Base-by-base conservation (phyloP, 1,139 yeast genomes). In the Debaryomyces singareniensis region DNA sequence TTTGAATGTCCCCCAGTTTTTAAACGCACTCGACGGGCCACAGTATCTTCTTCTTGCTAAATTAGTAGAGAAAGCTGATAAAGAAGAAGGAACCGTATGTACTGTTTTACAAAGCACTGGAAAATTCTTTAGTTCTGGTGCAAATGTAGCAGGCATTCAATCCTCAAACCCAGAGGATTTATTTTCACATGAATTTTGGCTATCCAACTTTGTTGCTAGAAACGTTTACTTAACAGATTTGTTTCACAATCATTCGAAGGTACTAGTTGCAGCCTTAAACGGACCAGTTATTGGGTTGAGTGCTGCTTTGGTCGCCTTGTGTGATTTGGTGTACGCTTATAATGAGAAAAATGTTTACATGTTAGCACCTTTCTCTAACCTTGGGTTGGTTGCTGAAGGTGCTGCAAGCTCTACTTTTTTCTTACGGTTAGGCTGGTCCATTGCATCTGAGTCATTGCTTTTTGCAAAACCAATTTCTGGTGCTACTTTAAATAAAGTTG, bases 241-340 rank as follows among this genome's bases (percentile, higher is more conserved):
- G 26, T 78, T 84, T 53, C 73, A 75, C 43, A 72, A 75, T 46
- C 96, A 86, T 53, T 61, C 70, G 14, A 87, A 86, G 54, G 68
- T 85, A 4, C 61, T 86, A 31, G 79, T 79, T 15, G 76, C 78
- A 24, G 89, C 91, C 9, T 64, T 86, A 36, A 86, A 86, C 46
- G 96, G 96, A 1, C 95, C 96, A 0, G 95, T 78, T 9, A 73
- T 86, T 39, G 96, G 96, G 0, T 68, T 86, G 37, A 62, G 78
- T 26, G 77, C 93, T 3, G 87, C 89, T 1, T 56, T 86, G 31
- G 79, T 85, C 16, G 74, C 82, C 15, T 62, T 82, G 36, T 78
- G 85, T 52, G 96, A 86, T 53, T 68, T 86, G 43, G 67, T 86
- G 20, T 84, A 83, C 47, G 82, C 81, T 14, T 70, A 63, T 44